A percentile compares a stretch with the other conserved stretches of the same genome.
phyloP scores from a whole-genome alignment of 306 rosid species.

The Quercus parvula region DNA sequence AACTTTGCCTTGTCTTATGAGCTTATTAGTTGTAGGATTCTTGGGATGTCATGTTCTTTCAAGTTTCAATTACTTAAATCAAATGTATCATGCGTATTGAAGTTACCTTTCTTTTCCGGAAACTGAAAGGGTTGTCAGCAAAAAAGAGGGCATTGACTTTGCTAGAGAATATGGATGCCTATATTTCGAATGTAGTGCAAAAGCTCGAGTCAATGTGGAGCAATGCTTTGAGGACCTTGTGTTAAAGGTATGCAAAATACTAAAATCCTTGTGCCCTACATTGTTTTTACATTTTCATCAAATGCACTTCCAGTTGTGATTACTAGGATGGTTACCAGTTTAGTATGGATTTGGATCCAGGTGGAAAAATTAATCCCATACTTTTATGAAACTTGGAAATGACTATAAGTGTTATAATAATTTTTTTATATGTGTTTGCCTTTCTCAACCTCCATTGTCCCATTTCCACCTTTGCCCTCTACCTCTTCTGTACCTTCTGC shows the following conservation, averaged over 20 bases:
- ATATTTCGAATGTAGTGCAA: constrained; percentile 93
- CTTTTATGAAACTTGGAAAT: neutral
- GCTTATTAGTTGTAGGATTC: neutral
- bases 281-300: neutral
- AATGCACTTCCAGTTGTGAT: too few relatives aligned
- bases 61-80: neutral
- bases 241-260: constrained; percentile 54
- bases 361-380: neutral
- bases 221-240: constrained; percentile 80
- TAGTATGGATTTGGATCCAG: too few relatives aligned
- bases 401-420: too few relatives aligned
- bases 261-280: neutral
- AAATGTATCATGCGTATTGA: neutral
- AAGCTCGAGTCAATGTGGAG: constrained; percentile 85
- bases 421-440: neutral
- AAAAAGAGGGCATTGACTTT: constrained; percentile 80
- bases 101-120: constrained; percentile 37
- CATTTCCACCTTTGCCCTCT: neutral
- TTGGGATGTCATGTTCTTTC: neutral
- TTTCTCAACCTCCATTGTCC: neutral
- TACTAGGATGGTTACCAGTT: neutral
- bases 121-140: constrained; percentile 78
- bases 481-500: neutral
- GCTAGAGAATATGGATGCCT: constrained; percentile 75
- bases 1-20: neutral